Evolutionary conservation across 768 basidiomycete species (phyloP), one percentile per base, ranked within the genome.

Genomic region (Lentinula raphanica): DNA sequence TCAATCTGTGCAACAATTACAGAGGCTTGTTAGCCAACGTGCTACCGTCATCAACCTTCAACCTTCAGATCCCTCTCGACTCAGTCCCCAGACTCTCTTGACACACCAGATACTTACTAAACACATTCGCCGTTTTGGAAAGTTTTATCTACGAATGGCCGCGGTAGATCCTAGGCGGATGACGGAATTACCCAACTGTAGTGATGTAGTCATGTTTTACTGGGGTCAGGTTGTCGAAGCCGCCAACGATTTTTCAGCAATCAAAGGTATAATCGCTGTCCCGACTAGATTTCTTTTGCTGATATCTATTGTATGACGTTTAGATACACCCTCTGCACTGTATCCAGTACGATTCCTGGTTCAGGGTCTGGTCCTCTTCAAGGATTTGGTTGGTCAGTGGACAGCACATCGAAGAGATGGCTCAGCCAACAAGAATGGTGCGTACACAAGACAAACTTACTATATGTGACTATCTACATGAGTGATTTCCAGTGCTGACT

Each of bases 351-450:
- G 87, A 11, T 85, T 90, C 65, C 74, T 94, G 58, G 88, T 93
- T 0, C 91, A 92, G 66, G 88, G 87, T 2, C 87, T 94, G 85
- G 87, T 89, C 5, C 72, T 94, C 8, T 93, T 94, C 73, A 91
- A 88, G 64, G 92, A 92, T 58, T 89, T 82, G 62, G 77, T 94
- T 23, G 78, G 84, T 8, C 87, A 86, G 65, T 94, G 91, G 90
- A 79, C 86, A 0, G 84, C 87, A 3, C 68, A 75, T 19, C 80
- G 82, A 57, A 84, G 82, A 64, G 79, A 82, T 62, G 87, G 86
- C 2, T 76, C 76, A 3, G 68, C 76, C 28, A 89, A 87, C 60
- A 76, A 79, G 62, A 82, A 81, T 60, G 79, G 88, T 86, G 66
- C 21, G 79, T 62, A n/a, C 49, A 35, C 1, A 21, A 39, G 25